A percentile compares a stretch with the other conserved stretches of the same genome.
Evolutionary conservation across 192 early-diverging fungal species (phyloP).

Genomic region (Jimgerdemannia lactiflua): DNA sequence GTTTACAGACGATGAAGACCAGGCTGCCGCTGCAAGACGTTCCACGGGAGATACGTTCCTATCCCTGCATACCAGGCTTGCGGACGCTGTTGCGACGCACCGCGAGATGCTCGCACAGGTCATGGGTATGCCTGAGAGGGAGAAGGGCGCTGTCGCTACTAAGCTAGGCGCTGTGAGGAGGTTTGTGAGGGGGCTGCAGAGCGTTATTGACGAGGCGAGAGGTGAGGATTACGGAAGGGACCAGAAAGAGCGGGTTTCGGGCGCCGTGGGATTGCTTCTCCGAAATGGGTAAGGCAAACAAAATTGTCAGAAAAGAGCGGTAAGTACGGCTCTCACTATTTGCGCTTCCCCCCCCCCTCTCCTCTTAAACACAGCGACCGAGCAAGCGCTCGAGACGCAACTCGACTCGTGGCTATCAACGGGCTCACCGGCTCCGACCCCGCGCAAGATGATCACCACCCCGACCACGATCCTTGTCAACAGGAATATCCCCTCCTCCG

Average conservation of each 20-base stretch:
- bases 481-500: no score
- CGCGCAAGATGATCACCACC: not conserved
- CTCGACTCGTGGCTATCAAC: not conserved
- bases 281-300: no score
- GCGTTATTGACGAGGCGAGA: not conserved
- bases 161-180: not conserved
- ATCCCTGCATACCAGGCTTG: not conserved
- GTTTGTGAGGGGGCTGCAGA: not conserved
- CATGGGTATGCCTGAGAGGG: not conserved
- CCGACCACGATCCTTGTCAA: no score
- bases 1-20: not conserved
- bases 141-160: not conserved
- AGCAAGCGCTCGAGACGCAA: not conserved
- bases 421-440: not conserved
- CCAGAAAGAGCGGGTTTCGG: no score
- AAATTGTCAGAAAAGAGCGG: no score
- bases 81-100: not conserved
- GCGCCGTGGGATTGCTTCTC: no score
- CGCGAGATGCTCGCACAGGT: not conserved
- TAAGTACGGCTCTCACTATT: no score
- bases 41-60: not conserved
- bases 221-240: not conserved
- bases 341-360: no score
- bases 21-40: no score
- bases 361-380: not conserved